These are phyloP conservation scores for Rhizopogon rudus DNA, from an alignment of 768 basidiomycete species.

Conservation along the genomic window DNA sequence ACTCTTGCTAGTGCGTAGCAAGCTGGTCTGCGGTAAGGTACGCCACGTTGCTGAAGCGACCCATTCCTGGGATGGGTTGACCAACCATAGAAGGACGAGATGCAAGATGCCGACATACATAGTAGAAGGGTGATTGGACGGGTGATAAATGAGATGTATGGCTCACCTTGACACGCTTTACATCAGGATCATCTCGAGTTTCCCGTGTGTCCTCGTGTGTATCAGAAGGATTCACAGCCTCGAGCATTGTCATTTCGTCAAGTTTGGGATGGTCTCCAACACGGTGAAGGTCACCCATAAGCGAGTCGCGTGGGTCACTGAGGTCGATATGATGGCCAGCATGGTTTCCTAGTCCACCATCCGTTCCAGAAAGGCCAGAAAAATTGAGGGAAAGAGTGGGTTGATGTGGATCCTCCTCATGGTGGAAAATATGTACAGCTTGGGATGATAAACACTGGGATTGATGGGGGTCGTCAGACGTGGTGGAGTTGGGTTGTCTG, in stretches of 20 bases:
- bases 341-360: slow-evolving; percentile 20
- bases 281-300: slow-evolving; percentile 29
- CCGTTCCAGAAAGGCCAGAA: slow-evolving; percentile 21
- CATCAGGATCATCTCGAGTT: slow-evolving; percentile 64
- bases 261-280: slow-evolving; percentile 29
- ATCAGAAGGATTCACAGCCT: slow-evolving; percentile 33
- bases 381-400: slow-evolving; percentile 24
- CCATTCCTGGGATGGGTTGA: slow-evolving; percentile 15
- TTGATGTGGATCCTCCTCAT: slow-evolving; percentile 28
- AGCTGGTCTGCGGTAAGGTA: slow-evolving; percentile 6
- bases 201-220: slow-evolving; percentile 55
- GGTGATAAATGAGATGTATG: slow-evolving; percentile 16
- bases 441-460: slow-evolving; percentile 27
- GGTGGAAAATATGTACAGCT: slow-evolving; percentile 22
- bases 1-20: slow-evolving; percentile 12
- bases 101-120: slow-evolving; percentile 7
- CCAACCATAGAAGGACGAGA: slow-evolving; percentile 11
- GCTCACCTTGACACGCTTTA: slow-evolving; percentile 83
- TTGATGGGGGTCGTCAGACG: slow-evolving; percentile 23
- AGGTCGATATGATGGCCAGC: slow-evolving; percentile 22
- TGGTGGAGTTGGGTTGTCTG: slow-evolving; percentile 19
- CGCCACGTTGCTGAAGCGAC: slow-evolving; percentile 22
- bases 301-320: slow-evolving; percentile 25
- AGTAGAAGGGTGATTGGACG: slow-evolving; percentile 8
- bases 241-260: slow-evolving; percentile 27